Base-by-base conservation (phyloP, 345 rosid species). In the Raphanus raphanistrum region DNA sequence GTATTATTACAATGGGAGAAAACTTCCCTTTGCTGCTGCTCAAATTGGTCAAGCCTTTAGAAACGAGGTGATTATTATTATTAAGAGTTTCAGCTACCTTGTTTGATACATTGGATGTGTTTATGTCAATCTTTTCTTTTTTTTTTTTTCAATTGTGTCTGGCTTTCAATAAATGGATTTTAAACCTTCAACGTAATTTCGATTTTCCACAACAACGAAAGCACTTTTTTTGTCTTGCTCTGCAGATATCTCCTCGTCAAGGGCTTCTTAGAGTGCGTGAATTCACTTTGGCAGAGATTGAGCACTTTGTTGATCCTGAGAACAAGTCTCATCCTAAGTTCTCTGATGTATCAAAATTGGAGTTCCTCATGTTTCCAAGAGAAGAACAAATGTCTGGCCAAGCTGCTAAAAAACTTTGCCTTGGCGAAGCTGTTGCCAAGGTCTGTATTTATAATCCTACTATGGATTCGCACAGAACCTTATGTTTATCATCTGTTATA, bases 41-140 rank as follows among this genome's bases (percentile, higher is more conserved):
- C 98, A 94, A 80, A 90, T 92, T 86, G 98, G 98, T 13, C 97
- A 90, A 88, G 98, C 98, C 66, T 94, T 90, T 75, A 87, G 98
- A 81, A 94, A 94, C 74, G 98, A 92, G 98, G 98, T 94, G 60
- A 17, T 48, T 58, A 27, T 64, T 68, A 72, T 76, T 68, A 21
- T 21, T 21, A 21, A 11, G 12, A 31, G 59, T 52, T 67, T 35
- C 8, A 3, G 6, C 29, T 70, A 3, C 48, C 70, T 59, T 45
- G 43, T 11, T 64, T 70, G 68, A 27, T 61, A 17, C 13, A 29
- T 32, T 16, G 6, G 27, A 50, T 61, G 15, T 36, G 41, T 32
- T 35, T 35, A 6, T 21, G 21, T 21, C 21, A 21, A 21, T 21
- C 21, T 21, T 33, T 28, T 63, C 43, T 35, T n/a, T n/a, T 31